Base-by-base conservation (phyloP, 345 rosid species). In the Cardamine resedifolia region DNA sequence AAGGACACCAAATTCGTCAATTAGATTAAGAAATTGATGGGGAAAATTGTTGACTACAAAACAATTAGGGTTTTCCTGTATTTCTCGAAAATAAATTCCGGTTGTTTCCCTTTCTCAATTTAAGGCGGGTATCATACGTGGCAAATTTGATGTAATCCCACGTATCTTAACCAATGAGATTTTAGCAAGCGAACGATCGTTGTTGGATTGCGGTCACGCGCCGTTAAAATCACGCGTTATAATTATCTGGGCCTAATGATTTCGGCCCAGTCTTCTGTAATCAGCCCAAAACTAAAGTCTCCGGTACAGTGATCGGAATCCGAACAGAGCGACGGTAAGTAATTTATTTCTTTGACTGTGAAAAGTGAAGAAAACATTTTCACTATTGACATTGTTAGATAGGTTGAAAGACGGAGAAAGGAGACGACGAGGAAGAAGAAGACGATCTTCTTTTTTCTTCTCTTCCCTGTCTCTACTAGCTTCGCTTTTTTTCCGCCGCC, bases 151-250 rank as follows among this genome's bases (percentile, higher is more conserved):
- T 34, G 24, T 10, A 6, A 4, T 41, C 62, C 85, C 91, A 89
- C 91, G 96, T 79, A 1, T 51, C 23, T 55, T 30, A 60, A 73
- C 97, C 96, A 91, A 89, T 89, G 62, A 77, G 86, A 89, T 70
- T 87, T 78, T 31, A 73, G 77, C 49, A 64, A 51, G 52, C 10
- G 52, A 38, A 6, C 23, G 41, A 21, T 56, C 20, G 15, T 39
- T 23, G 24, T 67, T 27, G 10, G 30, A 11, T 49, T 50, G 2
- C 23, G 2, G 1, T 39, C 71, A 78, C 81, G 78, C 77, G 70
- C 70, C 24, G 0, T 0, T 0, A 7, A 10, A 0, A 5, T 3
- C 66, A 70, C 76, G 76, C 72, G 80, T 27, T 12, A 11, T 16
- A 10, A 10, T 10, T 8, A 34, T 34, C 9, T 76, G 52, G 72